Evolutionary conservation across 2,329 filamentous ascomycete genomes (phyloP).

Genomic region (Lecanicillium sp.): DNA sequence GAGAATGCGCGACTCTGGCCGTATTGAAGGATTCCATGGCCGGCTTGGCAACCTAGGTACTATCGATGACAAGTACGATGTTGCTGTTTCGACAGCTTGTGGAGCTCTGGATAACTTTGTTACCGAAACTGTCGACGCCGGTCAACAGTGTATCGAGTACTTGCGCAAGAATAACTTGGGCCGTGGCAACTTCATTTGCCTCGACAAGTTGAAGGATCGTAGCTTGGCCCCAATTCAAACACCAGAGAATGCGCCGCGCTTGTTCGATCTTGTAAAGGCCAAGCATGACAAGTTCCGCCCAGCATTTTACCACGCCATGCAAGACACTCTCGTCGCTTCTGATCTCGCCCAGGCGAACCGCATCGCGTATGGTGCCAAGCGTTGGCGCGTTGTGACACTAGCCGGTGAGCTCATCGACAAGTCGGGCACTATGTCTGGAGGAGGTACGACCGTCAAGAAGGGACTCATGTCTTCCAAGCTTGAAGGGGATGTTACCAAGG

Average conservation of each 20-base stretch:
- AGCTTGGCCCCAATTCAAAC: conserved; percentile 77
- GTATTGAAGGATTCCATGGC: conserved; percentile 95
- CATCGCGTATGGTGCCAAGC: conserved; percentile 85
- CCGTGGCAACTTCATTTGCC: conserved; percentile 90
- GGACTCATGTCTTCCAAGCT: conserved; percentile 97
- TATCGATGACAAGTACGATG: conserved; percentile 89
- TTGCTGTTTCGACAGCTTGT: conserved; percentile 97
- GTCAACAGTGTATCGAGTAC: conserved; percentile 97
- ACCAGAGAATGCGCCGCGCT: conserved; percentile 80
- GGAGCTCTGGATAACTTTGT: conserved; percentile 90
- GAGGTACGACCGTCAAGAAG: conserved; percentile 80
- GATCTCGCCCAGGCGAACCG: conserved; percentile 94
- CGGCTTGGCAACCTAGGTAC: conserved; percentile 88
- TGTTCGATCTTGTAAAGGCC: conserved; percentile 87
- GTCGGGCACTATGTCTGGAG: conserved; percentile 97
- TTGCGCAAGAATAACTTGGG: conserved; percentile 95
- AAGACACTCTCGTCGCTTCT: conserved; percentile 88
- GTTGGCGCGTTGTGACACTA: conserved; percentile 94
- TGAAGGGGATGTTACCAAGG: conserved; percentile 75
- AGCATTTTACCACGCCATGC: conserved; percentile 91
- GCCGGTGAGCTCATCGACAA: conserved; percentile 95
- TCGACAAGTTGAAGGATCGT: conserved; percentile 75
- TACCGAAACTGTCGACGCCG: conserved; percentile 89
- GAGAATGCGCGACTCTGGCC: conserved; percentile 89
- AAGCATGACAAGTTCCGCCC: conserved; percentile 82